phyloP scores from a whole-genome alignment of 805 yeast genomes.

The Sungouiozyma intestinalis region DNA sequence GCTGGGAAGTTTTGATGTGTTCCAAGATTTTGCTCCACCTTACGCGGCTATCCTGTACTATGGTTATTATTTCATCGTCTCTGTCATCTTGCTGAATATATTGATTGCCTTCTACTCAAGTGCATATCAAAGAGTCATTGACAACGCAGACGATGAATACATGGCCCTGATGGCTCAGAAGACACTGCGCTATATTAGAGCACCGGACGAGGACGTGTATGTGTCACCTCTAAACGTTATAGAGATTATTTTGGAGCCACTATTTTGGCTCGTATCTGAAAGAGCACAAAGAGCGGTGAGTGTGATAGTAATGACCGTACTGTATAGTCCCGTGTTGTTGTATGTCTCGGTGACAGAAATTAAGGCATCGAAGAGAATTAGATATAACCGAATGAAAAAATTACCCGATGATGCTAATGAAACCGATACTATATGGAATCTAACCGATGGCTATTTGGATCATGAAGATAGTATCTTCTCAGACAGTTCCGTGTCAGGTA shows the following conservation, averaged over 20 bases:
- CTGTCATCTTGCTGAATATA: conserved; percentile 70
- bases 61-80: conserved; percentile 62
- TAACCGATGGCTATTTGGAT: conserved; percentile 59
- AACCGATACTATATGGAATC: conserved; percentile 68
- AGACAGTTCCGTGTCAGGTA: conserved; percentile 10
- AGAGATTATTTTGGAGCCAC: conserved; percentile 46
- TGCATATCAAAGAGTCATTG: conserved; percentile 72
- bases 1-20: conserved; percentile 60
- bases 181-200: conserved; percentile 73
- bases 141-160: conserved; percentile 75
- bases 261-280: conserved; percentile 28
- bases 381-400: conserved; percentile 55
- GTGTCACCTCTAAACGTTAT: conserved; percentile 78
- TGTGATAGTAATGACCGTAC: conserved; percentile 46
- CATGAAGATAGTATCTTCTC: conserved; percentile 18
- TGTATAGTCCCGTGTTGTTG: conserved; percentile 59
- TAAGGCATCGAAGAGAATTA: conserved; percentile 55
- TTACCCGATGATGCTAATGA: conserved; percentile 74
- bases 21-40: conserved; percentile 69
- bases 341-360: conserved; percentile 57
- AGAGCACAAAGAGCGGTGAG: conserved; percentile 33
- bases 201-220: conserved; percentile 77
- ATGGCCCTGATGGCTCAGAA: conserved; percentile 77
- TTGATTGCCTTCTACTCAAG: conserved; percentile 77
- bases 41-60: conserved; percentile 75